These are phyloP conservation scores for Yarrowia yakushimensis DNA, from an alignment of 805 yeast species.

Conservation along the genomic window DNA sequence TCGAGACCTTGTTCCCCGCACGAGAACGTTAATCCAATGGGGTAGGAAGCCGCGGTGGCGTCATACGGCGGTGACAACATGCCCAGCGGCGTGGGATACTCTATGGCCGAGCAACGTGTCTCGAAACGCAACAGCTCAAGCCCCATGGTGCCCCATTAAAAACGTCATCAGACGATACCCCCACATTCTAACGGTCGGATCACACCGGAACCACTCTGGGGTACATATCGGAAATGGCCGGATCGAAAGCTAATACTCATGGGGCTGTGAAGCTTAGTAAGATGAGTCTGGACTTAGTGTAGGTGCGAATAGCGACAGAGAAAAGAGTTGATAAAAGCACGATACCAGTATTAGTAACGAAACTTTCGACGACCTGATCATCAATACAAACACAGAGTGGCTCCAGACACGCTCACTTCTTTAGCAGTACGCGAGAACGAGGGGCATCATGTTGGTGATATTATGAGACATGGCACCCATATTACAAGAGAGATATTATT, in stretches of 20 bases:
- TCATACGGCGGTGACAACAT: background rate
- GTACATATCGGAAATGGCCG: constrained; percentile 10
- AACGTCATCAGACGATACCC: background rate
- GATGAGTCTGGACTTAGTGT: too few relatives aligned
- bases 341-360: too few relatives aligned
- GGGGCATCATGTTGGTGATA: background rate
- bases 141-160: background rate
- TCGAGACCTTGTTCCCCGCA: constrained; percentile 19
- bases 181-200: constrained; percentile 22
- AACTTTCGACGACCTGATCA: too few relatives aligned
- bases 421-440: background rate
- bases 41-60: constrained; percentile 6
- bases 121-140: too few relatives aligned
- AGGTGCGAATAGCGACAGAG: too few relatives aligned
- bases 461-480: background rate
- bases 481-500: background rate
- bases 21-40: constrained; percentile 15
- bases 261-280: constrained; percentile 6
- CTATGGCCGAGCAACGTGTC: background rate
- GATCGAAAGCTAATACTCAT: constrained; percentile 6
- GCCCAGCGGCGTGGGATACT: background rate
- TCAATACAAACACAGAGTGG: too few relatives aligned
- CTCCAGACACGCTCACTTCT: too few relatives aligned
- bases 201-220: constrained; percentile 20
- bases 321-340: too few relatives aligned